Evolutionary conservation across 306 rosid genomes (phyloP).

Genomic region (Castanea sativa): DNA sequence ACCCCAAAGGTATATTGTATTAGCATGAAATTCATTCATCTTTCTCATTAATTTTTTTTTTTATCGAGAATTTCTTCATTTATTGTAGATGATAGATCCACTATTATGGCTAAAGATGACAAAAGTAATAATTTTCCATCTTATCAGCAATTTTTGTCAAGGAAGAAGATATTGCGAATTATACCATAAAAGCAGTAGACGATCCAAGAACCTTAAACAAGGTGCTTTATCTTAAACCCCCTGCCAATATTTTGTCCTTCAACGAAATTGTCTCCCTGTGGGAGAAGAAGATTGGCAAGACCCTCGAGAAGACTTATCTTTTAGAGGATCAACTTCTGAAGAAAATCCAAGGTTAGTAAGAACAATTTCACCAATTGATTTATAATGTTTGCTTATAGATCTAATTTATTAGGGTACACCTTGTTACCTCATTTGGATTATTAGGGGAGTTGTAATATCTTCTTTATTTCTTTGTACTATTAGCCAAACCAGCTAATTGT

Average conservation of each 20-base stretch:
- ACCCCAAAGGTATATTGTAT: conserved; percentile 31
- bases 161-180: conserved; percentile 35
- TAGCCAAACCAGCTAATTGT: too few relatives aligned
- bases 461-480: too few relatives aligned
- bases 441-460: too few relatives aligned
- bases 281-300: conserved; percentile 46
- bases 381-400: neutral
- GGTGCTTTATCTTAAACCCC: conserved; percentile 34
- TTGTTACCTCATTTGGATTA: neutral
- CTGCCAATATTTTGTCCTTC: conserved; percentile 29
- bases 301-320: conserved; percentile 31
- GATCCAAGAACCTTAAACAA: conserved; percentile 48
- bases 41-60: too few relatives aligned
- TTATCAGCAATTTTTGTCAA: conserved; percentile 33
- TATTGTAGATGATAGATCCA: neutral
- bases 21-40: neutral
- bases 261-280: conserved; percentile 30
- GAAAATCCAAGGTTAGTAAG: conserved; percentile 31
- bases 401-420: neutral
- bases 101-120: neutral
- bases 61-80: neutral
- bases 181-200: conserved; percentile 31
- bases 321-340: conserved; percentile 42
- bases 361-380: neutral
- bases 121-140: neutral